Evolutionary conservation across 306 rosid genomes (phyloP), one percentile per base, ranked within the genome.

Genomic region (Astragalus membranaceus): DNA sequence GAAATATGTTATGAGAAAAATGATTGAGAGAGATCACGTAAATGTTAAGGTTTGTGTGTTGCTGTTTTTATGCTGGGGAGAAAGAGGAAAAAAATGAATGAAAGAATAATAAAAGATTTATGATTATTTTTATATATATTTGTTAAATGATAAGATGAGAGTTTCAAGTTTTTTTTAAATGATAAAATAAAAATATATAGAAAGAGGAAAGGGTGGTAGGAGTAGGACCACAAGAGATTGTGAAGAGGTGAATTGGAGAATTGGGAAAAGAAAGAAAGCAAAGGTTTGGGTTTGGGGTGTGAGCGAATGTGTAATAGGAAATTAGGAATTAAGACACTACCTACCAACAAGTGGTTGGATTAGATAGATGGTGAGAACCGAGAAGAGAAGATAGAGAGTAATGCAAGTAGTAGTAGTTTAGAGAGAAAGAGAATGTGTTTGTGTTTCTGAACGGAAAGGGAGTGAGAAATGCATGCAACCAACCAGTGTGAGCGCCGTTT

Each of bases 11-110:
- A 11, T 32, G 73, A 75, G 10, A 65, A 12, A 64, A 20, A 46
- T 46, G 42, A 55, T 75, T 30, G 74, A 67, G 52, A 69, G 56
- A 53, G 72, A 52, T 56, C 73, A 56, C 57, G 72, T 64, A 32
- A 32, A 51, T 39, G 63, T 72, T 72, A 63, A 74, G 37, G 67
- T 65, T 55, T 55, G 67, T 65, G 73, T 55, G 50, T 67, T 10
- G 33, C 8, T 56, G 60, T 4, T 65, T 75, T 64, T 74, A 73
- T 73, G 42, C 12, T 5, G 7, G 11, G 69, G 15, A 33, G 56
- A 37, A 61, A 49, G 42, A 14, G 32, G 47, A 42, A 62, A 62
- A 3, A 5, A 60, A 47, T 26, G 11, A 42, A 56, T 29, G 43
- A 14, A 43, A 6, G 11, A 44, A 56, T 32, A 66, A 32, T 10